These are phyloP conservation scores for Chrysosporium keratinophilum DNA, from an alignment of 2,329 filamentous ascomycete species.

Conservation along the genomic window DNA sequence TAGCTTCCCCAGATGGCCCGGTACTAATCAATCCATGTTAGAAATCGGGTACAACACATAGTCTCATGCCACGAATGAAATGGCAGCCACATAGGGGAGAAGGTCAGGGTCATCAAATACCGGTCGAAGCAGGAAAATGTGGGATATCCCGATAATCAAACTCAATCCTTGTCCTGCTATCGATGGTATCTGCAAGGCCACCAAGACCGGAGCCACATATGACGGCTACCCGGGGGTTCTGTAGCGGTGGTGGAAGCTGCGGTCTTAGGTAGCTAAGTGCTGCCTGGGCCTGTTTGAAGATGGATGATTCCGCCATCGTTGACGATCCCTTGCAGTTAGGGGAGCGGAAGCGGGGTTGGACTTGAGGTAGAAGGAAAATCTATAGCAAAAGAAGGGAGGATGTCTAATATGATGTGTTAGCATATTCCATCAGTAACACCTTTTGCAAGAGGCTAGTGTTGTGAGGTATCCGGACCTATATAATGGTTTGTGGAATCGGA, in stretches of 20 bases:
- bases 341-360: too few relatives aligned
- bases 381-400: neutral
- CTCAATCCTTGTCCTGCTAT: constrained; percentile 38
- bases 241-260: constrained; percentile 41
- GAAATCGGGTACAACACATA: neutral
- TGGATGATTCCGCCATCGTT: constrained; percentile 12
- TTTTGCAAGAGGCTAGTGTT: too few relatives aligned
- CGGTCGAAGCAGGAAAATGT: constrained; percentile 51
- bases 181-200: constrained; percentile 42
- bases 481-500: too few relatives aligned
- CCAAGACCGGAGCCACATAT: constrained; percentile 56
- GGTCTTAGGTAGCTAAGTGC: constrained; percentile 42
- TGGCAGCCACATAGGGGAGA: neutral
- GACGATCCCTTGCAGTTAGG: neutral
- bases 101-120: constrained; percentile 27
- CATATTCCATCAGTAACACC: too few relatives aligned
- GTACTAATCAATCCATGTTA: constrained; percentile 27
- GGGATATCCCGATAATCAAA: constrained; percentile 51
- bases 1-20: constrained; percentile 55
- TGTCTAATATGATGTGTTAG: neutral
- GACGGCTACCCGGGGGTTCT: constrained; percentile 49
- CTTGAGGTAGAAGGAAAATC: neutral
- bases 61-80: neutral
- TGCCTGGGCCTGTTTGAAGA: constrained; percentile 30
- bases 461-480: too few relatives aligned